Evolutionary conservation across 164 flowering plant species (phyloP).

Genomic region (Annona cherimola): DNA sequence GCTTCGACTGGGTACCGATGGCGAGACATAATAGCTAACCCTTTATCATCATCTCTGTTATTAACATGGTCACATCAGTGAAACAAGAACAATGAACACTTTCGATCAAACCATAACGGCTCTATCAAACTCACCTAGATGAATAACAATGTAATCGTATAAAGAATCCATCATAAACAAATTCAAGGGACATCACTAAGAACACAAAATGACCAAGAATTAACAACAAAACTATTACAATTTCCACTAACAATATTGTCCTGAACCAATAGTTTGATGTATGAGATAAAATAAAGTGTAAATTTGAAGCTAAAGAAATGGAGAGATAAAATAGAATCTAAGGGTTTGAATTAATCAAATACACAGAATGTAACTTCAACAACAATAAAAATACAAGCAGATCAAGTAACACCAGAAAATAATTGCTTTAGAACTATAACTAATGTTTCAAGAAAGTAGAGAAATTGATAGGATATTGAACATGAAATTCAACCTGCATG

Average conservation of each 20-base stretch:
- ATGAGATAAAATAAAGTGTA: too few species aligned
- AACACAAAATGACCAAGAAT: background rate
- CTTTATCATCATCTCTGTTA: conserved; percentile 92
- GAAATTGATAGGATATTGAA: too few species aligned
- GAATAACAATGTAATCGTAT: background rate
- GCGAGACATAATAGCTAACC: conserved; percentile 92
- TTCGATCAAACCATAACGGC: background rate
- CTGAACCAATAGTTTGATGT: background rate
- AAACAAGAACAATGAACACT: background rate
- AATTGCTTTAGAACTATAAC: too few species aligned
- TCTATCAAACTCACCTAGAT: background rate
- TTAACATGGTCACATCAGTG: conserved; percentile 7
- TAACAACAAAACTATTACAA: background rate
- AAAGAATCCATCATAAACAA: background rate
- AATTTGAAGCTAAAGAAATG: too few species aligned
- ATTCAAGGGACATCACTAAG: background rate
- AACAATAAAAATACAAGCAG: too few species aligned
- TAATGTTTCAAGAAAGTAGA: too few species aligned
- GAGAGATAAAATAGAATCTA: too few species aligned
- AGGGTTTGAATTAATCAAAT: too few species aligned
- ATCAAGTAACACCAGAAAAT: too few species aligned
- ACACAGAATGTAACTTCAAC: too few species aligned
- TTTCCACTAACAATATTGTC: background rate
- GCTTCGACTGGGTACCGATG: conserved; percentile 89
- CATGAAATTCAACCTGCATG: too few species aligned